Evolutionary conservation across 2,329 filamentous ascomycete genomes (phyloP), one percentile per base, ranked within the genome.

Genomic region (Ceratocystis destructans): DNA sequence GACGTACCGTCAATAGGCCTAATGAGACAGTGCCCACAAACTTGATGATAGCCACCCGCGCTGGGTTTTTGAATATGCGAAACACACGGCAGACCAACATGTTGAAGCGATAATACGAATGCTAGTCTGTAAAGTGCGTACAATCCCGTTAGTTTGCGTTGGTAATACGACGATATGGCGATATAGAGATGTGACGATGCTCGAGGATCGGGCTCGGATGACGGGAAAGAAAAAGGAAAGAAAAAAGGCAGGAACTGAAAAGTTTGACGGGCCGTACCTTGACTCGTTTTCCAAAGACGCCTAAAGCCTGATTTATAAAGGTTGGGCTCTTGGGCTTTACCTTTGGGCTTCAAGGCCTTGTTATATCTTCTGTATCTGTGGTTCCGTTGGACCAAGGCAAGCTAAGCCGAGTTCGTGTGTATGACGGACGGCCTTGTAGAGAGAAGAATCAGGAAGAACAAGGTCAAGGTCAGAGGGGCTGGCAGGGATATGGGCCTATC

Each of bases 11-110:
- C 75, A 96, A 78, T 67, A 96, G 82, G 69, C 93, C 93, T 67
- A 96, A 82, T 72, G 88, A 93, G 70, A 96, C 84, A 64, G 90
- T 95, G 73, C 93, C 93, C 71, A 96, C 88, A 75, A 96, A 96
- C 79, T 97, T 96, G 78, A 89, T 85, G 75, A 88, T 78, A 66
- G 89, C 86, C 73, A 96, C 80, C 73, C 85, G 84, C 72, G 81
- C 85, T 71, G 82, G 84, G 71, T 84, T 80, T 83, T 90, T 88
- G 61, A 68, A 76, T 74, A 71, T 68, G 67, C 68, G 64, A 67
- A 68, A 68, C 6, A 68, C 62, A 28, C 64, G 64, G 22, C 66
- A 66, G 61, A 65, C 50, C 62, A 64, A 66, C 67, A 67, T 67
- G 20, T 5, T 66, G 64, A 15, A 28, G 10, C 22, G 22, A 53